These are phyloP conservation scores for Cadophora sp. DNA, from an alignment of 2,329 filamentous ascomycete species.

Conservation along the genomic window DNA sequence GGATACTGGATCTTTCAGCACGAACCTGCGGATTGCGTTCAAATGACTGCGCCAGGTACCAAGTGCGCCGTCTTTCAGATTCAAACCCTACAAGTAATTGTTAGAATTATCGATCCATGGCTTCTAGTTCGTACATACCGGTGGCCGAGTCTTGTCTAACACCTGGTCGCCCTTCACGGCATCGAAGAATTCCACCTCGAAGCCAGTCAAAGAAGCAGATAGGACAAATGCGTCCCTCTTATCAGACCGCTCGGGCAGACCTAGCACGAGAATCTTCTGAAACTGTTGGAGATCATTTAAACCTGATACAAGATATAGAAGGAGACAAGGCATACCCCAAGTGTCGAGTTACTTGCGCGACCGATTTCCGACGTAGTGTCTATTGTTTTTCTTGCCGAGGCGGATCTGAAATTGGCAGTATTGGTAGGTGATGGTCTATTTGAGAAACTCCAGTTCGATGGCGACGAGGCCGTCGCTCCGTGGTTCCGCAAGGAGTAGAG, in stretches of 20 bases:
- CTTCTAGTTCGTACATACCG: slow-evolving; percentile 25
- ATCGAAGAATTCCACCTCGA: slow-evolving; percentile 52
- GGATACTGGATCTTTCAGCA: background rate
- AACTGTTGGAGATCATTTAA: slow-evolving; percentile 39
- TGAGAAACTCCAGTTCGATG: slow-evolving; percentile 1
- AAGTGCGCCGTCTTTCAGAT: slow-evolving; percentile 39
- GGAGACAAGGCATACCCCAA: background rate
- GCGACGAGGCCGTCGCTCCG: background rate
- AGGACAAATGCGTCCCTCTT: slow-evolving; percentile 55
- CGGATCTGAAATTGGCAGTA: slow-evolving; percentile 1
- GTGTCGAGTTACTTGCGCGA: slow-evolving; percentile 3
- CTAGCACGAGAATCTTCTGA: slow-evolving; percentile 54
- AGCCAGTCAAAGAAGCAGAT: slow-evolving; percentile 49
- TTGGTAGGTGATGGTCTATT: background rate
- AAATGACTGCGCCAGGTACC: slow-evolving; percentile 51
- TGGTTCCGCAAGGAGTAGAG: background rate
- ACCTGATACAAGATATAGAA: background rate
- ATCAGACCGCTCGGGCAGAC: slow-evolving; percentile 53
- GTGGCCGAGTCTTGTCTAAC: slow-evolving; percentile 51
- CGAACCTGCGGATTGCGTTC: slow-evolving; percentile 45
- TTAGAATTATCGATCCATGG: background rate
- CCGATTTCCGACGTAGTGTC: slow-evolving; percentile 8
- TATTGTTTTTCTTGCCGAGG: background rate
- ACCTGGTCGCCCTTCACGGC: slow-evolving; percentile 47
- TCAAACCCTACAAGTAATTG: slow-evolving; percentile 2